Evolutionary conservation across 176 grass and related monocot genomes (phyloP).

Genomic region (Musa troglodytarum): DNA sequence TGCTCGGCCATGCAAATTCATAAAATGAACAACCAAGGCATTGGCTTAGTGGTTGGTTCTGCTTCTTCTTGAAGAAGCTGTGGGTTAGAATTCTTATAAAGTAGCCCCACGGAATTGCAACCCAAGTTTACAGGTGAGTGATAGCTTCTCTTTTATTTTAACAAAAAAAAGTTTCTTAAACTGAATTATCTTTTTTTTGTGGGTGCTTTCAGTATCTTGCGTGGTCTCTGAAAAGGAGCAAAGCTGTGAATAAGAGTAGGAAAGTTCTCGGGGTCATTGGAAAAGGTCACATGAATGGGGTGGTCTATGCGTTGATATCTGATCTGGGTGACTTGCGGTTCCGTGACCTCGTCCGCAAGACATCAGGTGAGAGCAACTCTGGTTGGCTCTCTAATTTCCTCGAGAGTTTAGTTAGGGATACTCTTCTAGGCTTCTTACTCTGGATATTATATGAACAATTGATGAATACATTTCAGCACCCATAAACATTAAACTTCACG

Average conservation of each 20-base stretch:
- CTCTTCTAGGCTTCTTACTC: conserved; percentile 45
- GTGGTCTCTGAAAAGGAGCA: conserved; percentile 97
- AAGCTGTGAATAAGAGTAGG: conserved; percentile 83
- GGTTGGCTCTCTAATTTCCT: conserved; percentile 43
- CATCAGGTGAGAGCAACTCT: conserved; percentile 28
- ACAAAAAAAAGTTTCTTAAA: neutral
- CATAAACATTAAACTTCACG: too few species aligned
- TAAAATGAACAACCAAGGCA: too few species aligned
- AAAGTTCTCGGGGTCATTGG: conserved; percentile 65
- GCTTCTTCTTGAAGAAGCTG: too few species aligned
- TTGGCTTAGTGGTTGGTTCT: too few species aligned
- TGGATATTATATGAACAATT: conserved; percentile 73
- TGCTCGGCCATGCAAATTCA: too few species aligned
- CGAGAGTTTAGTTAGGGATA: conserved; percentile 63
- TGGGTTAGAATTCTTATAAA: too few species aligned
- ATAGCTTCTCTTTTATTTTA: too few species aligned
- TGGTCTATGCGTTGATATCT: conserved; percentile 69
- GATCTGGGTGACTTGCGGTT: conserved; percentile 82
- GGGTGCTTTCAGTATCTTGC: conserved; percentile 52
- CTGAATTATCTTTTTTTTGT: neutral
- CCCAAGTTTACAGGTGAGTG: neutral
- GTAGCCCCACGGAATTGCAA: too few species aligned
- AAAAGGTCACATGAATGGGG: conserved; percentile 85
- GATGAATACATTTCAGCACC: conserved; percentile 9
- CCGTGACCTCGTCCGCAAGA: conserved; percentile 56